These are phyloP conservation scores for Perkinsus olseni DNA, from an alignment of 169 alveolate species.

Conservation along the genomic window DNA sequence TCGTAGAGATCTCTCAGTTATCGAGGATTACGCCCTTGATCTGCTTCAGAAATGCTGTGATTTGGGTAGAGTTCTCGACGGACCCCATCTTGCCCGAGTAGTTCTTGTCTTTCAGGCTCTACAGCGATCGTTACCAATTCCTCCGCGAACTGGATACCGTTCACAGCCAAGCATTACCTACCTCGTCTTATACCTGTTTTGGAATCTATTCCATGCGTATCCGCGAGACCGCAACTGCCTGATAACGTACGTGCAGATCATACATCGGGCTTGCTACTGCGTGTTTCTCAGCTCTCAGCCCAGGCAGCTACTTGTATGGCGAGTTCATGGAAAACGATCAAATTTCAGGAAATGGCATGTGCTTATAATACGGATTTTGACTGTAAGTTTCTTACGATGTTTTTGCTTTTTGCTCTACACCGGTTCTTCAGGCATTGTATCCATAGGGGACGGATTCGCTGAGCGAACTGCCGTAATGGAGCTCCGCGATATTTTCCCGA, in stretches of 20 bases:
- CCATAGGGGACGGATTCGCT: background rate
- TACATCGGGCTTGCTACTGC: background rate
- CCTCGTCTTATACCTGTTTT: background rate
- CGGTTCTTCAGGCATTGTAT: background rate
- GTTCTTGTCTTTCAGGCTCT: background rate
- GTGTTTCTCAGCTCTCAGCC: background rate
- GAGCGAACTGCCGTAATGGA: slow-evolving; percentile 1
- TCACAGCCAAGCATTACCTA: background rate
- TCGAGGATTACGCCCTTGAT: background rate
- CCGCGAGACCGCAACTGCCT: background rate
- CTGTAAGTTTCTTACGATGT: background rate
- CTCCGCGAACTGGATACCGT: background rate
- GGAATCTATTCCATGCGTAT: background rate
- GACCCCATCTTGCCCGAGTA: background rate
- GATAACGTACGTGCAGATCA: background rate
- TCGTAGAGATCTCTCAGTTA: background rate
- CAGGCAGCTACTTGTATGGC: background rate
- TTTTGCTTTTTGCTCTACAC: background rate
- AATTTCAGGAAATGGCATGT: background rate
- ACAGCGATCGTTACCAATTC: background rate
- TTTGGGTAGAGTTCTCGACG: background rate
- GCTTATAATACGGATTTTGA: background rate
- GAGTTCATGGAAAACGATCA: background rate
- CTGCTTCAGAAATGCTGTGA: background rate
- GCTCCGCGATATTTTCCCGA: background rate